Evolutionary conservation across 345 rosid species (phyloP), one percentile per base, ranked within the genome.

Genomic region (Geranium brycei): DNA sequence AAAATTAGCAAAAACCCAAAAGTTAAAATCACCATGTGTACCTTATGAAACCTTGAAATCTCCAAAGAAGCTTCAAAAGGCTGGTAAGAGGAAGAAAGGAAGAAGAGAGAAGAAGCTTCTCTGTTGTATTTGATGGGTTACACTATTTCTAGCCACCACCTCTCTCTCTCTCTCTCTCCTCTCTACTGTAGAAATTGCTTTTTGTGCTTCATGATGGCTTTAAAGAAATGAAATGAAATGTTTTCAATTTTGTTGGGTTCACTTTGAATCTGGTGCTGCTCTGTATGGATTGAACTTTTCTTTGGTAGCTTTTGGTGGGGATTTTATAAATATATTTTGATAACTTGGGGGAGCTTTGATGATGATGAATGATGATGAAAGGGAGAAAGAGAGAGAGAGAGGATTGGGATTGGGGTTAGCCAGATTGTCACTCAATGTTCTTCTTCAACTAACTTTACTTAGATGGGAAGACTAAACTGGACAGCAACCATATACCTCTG

Each of bases 381-480:
- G 41, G 10, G 14, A 61, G 71, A 66, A 8, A 61, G 57, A 62
- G 64, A 81, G 51, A 68, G 31, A 68, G 59, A 60, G 73, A 67
- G 75, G 71, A 66, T 51, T 10, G 31, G 53, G 53, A 13, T 47
- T 47, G 73, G 28, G 68, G 78, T 65, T 88, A 81, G 72, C 79
- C 85, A 75, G 82, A 75, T 79, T 79, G 51, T 75, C 82, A 83
- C 83, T 83, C 88, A 75, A 83, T 61, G 73, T 47, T 8, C 71
- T 71, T 73, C 82, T 78, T 70, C 80, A 75, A 71, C 78, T 3
- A 47, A 69, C 83, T 62, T 83, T 81, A 71, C 85, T 83, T 83
- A 41, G 63, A 69, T 73, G 73, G 75, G 72, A 83, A 81, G 88
- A 81, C 82, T 61, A 47, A 35, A 47, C 53, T 72, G 69, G 73